Evolutionary conservation across 2,329 filamentous ascomycete genomes (phyloP), one percentile per base, ranked within the genome.

Genomic region (Dothiorella sarmentorum): DNA sequence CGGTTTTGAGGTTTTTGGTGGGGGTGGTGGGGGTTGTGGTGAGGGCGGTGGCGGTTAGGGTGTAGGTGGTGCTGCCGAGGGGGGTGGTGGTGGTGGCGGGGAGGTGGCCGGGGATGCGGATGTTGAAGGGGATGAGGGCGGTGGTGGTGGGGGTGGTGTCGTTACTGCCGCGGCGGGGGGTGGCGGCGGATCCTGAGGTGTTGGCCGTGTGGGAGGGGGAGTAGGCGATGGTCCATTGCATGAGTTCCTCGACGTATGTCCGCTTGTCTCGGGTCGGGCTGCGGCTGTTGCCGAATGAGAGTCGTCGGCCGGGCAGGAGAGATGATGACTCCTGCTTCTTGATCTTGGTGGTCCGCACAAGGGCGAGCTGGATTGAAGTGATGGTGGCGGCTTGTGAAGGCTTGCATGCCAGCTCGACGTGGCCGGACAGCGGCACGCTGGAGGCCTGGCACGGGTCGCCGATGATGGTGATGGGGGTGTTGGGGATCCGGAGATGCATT

Each of bases 181-280:
- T 15, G 4, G 20, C 3, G 47, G 31, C 18, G 27, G 44, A 6
- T 3, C 5, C 6, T 7, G 29, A 3, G 47, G 7, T 10, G 18
- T 22, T 13, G 31, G 31, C 26, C 18, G 17, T 26, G 47, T 15
- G 20, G 1, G 29, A 37, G 5, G 45, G 47, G 18, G 47, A 37
- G 31, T 51, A 51, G 31, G 47, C 20, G 47, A 51, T 24, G 31
- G 47, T 51, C 47, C 47, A 51, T 10, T 37, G 47, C 47, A 37
- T 37, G 20, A 51, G 20, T 15, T 51, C 18, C 20, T 51, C 47
- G 31, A 51, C 47, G 47, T 20, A 17, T 11, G 47, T 51, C 31
- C 47, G 47, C 47, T 51, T 51, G 47, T 51, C 47, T 7, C 47
- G 29, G 11, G 47, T 51, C 20, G 47, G 47, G 47, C 47, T 51